These are phyloP conservation scores for Ogataea pini DNA, from an alignment of 805 yeast species.

Conservation along the genomic window DNA sequence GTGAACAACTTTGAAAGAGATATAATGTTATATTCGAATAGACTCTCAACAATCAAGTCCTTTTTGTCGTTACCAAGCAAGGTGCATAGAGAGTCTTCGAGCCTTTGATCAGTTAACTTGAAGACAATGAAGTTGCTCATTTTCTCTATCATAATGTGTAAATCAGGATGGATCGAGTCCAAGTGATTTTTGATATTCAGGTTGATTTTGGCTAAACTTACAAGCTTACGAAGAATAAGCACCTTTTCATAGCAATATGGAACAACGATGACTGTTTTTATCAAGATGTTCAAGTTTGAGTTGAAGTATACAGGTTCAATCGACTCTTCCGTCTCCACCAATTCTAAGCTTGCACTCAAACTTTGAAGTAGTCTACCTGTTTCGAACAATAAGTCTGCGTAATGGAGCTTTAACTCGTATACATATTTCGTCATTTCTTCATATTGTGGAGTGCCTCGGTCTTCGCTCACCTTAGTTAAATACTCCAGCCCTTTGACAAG, in stretches of 20 bases:
- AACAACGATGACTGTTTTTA: conserved; percentile 9
- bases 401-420: conserved; percentile 11
- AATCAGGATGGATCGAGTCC: not conserved
- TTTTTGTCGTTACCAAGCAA: not conserved
- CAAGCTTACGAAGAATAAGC: conserved; percentile 3
- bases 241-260: conserved; percentile 21
- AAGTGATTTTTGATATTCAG: not conserved
- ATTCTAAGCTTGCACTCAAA: conserved; percentile 6
- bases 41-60: conserved; percentile 2
- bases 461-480: not conserved
- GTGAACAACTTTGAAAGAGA: conserved; percentile 24
- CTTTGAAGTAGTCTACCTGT: conserved; percentile 1
- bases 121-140: conserved; percentile 2
- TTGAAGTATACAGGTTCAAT: conserved; percentile 2
- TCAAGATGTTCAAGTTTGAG: conserved; percentile 1
- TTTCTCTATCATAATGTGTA: not conserved
- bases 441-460: not conserved
- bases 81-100: not conserved
- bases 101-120: not conserved
- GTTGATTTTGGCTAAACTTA: not conserved
- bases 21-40: conserved; percentile 27
- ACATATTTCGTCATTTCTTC: not conserved
- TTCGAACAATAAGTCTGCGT: conserved; percentile 5
- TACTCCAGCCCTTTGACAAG: conserved; percentile 18
- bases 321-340: conserved; percentile 1